Percentiles rank a stretch among this genome's conserved stretches.
Evolutionary conservation across 768 basidiomycete genomes (phyloP).

Genomic region (Xerocomellus dryophilus): DNA sequence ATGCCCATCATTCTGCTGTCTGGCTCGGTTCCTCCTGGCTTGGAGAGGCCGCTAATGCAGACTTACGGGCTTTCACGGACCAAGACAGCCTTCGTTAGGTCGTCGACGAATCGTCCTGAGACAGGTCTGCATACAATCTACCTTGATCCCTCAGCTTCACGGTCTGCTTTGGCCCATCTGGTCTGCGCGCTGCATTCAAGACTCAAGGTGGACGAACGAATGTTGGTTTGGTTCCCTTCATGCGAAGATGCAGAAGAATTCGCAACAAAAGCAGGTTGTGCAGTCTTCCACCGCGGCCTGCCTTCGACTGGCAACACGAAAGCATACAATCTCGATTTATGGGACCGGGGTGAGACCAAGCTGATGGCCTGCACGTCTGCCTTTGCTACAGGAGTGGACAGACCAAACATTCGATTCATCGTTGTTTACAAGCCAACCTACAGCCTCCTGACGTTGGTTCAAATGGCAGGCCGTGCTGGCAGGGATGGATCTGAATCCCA

Average conservation of each 20-base stretch:
- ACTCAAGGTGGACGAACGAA: not conserved
- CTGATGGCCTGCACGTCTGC: conserved; percentile 10
- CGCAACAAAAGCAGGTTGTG: not conserved
- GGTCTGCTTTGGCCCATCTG: not conserved
- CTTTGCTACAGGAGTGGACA: conserved; percentile 4
- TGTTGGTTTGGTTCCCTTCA: not conserved
- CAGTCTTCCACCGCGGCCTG: conserved; percentile 1
- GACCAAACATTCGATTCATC: not conserved
- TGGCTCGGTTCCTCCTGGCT: not conserved
- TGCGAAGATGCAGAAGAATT: not conserved
- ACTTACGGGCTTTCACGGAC: not conserved
- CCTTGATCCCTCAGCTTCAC: not conserved
- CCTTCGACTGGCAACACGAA: not conserved
- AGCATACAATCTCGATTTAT: not conserved
- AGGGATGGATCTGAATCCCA: conserved; percentile 6
- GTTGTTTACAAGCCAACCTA: not conserved
- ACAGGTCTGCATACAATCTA: conserved; percentile 1
- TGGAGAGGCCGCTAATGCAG: not conserved
- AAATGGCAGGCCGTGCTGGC: conserved; percentile 8
- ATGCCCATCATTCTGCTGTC: conserved; percentile 2
- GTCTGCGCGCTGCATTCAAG: not conserved
- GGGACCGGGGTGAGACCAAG: not conserved
- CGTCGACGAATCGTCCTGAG: not conserved
- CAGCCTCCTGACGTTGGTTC: not conserved
- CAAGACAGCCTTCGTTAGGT: not conserved